Conservation (phyloP, 2,329 filamentous ascomycete species). For the Fusarium sp. region DNA sequence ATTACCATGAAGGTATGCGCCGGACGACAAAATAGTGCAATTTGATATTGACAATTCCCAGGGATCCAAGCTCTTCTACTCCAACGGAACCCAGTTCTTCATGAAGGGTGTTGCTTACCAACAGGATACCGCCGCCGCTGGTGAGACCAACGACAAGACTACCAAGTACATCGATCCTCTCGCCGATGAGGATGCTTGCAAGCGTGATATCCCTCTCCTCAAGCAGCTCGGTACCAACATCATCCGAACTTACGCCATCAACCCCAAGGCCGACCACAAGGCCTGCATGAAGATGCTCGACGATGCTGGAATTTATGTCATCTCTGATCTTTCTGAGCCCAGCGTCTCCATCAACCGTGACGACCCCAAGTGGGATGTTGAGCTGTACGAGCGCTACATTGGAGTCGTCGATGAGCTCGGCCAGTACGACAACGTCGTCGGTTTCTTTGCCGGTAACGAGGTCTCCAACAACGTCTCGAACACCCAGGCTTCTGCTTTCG, state of each 20-base stretch:
- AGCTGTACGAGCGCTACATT: conserved; percentile 83
- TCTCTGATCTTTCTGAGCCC: conserved; percentile 90
- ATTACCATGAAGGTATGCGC: conserved; percentile 74
- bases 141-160: conserved; percentile 55
- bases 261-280: conserved; percentile 81
- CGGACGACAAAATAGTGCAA: background rate
- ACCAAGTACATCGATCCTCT: conserved; percentile 83
- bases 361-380: conserved; percentile 79
- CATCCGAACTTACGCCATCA: conserved; percentile 93
- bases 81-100: conserved; percentile 75
- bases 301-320: conserved; percentile 91
- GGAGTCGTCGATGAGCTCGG: conserved; percentile 82
- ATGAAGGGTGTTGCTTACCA: conserved; percentile 97
- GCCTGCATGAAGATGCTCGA: conserved; percentile 86
- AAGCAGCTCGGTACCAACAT: conserved; percentile 84
- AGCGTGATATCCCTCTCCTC: conserved; percentile 86
- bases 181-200: conserved; percentile 74
- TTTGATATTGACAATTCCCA: conserved; percentile 43
- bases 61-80: conserved; percentile 90
- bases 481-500: conserved; percentile 89
- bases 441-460: conserved; percentile 99
- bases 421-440: conserved; percentile 89
- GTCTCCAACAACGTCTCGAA: conserved; percentile 91
- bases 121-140: conserved; percentile 73
- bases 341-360: conserved; percentile 85